These are phyloP conservation scores for Candida freyschussii DNA, from an alignment of 1,139 yeast genomes.

Conservation along the genomic window DNA sequence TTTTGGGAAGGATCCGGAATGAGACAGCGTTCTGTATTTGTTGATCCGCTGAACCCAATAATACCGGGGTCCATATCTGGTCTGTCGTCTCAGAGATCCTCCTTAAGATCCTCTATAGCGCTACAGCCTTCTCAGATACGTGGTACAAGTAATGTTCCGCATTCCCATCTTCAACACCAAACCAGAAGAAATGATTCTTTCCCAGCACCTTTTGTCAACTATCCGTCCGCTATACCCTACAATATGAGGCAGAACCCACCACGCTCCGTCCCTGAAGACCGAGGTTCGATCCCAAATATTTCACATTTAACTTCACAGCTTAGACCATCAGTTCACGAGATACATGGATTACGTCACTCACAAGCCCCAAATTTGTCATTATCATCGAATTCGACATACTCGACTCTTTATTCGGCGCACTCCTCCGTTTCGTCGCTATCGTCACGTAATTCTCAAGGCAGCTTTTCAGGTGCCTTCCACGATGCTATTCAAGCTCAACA, in stretches of 20 bases:
- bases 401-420: slow-evolving; percentile 20
- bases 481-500: slow-evolving; percentile 2
- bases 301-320: slow-evolving; percentile 30
- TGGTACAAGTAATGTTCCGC: slow-evolving; percentile 8
- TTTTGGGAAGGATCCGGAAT: slow-evolving; percentile 23
- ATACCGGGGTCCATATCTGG: slow-evolving; percentile 7
- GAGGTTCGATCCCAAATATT: slow-evolving; percentile 21
- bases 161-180: slow-evolving; percentile 4
- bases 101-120: slow-evolving; percentile 9
- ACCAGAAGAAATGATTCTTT: slow-evolving; percentile 15
- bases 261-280: slow-evolving; percentile 22
- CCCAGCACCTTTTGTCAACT: slow-evolving; percentile 10
- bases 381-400: slow-evolving; percentile 21
- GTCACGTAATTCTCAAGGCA: slow-evolving; percentile 20
- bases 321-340: slow-evolving; percentile 42
- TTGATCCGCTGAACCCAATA: slow-evolving; percentile 22
- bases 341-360: slow-evolving; percentile 25
- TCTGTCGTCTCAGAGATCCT: slow-evolving; percentile 7
- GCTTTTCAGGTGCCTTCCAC: slow-evolving; percentile 11
- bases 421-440: slow-evolving; percentile 24
- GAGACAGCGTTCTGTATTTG: slow-evolving; percentile 24
- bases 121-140: no score
- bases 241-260: slow-evolving; percentile 14
- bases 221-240: slow-evolving; percentile 1
- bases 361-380: slow-evolving; percentile 16